Base-by-base conservation (phyloP, 2,329 filamentous ascomycete genomes). In the Neoascochyta sp. region DNA sequence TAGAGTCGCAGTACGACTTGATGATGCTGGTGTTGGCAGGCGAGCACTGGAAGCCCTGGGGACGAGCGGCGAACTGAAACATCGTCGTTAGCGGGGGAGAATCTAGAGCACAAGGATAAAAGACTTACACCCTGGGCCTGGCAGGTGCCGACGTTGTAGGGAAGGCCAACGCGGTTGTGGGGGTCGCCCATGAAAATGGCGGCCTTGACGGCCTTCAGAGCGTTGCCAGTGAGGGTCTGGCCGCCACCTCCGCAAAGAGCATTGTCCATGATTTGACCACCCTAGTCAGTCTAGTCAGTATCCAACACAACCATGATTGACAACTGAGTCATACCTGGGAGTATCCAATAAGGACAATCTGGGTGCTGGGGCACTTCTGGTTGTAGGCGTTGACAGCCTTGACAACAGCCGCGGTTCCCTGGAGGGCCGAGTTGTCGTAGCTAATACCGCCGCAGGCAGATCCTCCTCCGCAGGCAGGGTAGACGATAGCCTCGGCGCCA, bases 101-200 rank as follows among this genome's bases (percentile, higher is more conserved):
- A n/a, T 13, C 4, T 14, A 17, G 22, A 20, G n/a, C 2, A 16
- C 3, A 7, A 9, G 16, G 15, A 23, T 22, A 18, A 6, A 4
- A 18, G 23, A 68, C 74, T 66, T 72, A 81, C 77, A 15, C 78
- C 78, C 39, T 67, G 62, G 19, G 74, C 73, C 19, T 47, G 60
- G 63, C 76, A 81, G 7, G 75, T 80, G 14, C 78, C 78, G 27
- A 80, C 74, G 28, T 79, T 70, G 53, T 78, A 82, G 1, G 76
- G 57, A 14, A 76, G 63, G 2, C 77, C 77, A 5, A 62, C 56
- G 6, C 69, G 63, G 45, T 75, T 74, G 35, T 77, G 68, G 3
- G 80, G 80, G 47, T 80, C 72, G 5, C 79, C 80, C 70, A 81
- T 75, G 53, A 81, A 75, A 43, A 83, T 80, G 9, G 72, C 76